Conservation (phyloP, 495 filamentous ascomycete species). For the Aspergillus ellipticus region DNA sequence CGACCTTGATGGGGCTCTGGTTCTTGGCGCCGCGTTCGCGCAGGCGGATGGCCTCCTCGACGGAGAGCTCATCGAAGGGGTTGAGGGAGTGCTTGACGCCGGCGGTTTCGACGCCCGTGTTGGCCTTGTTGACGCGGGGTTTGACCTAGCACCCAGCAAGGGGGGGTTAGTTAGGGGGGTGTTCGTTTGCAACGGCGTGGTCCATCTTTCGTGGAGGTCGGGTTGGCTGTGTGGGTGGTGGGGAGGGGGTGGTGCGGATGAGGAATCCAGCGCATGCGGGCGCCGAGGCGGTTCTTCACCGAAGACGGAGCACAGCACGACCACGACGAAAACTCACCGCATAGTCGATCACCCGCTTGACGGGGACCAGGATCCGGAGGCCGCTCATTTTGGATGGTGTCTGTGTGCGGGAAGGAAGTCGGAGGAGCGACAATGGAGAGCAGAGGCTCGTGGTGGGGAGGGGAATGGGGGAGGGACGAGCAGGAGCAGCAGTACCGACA, state of each 20-base stretch:
- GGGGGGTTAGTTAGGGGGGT: neutral
- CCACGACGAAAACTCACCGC: constrained; percentile 58
- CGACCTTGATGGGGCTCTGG: constrained; percentile 53
- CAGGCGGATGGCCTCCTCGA: constrained; percentile 92
- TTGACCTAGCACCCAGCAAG: constrained; percentile 67
- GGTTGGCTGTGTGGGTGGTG: too few relatives aligned
- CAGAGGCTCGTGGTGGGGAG: constrained; percentile 8
- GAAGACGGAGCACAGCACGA: constrained; percentile 17
- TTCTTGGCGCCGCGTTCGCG: constrained; percentile 61
- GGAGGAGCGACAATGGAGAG: constrained; percentile 5
- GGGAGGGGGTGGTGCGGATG: neutral
- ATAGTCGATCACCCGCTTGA: constrained; percentile 99
- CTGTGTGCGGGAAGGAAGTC: neutral
- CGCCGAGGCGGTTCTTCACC: constrained; percentile 12
- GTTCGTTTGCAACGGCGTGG: too few relatives aligned
- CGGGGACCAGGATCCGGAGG: constrained; percentile 86
- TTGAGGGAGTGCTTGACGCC: constrained; percentile 97
- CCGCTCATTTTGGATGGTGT: constrained; percentile 57
- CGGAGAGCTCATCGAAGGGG: constrained; percentile 96
- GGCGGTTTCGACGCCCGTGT: constrained; percentile 86
- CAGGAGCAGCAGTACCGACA: neutral
- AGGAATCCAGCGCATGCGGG: neutral
- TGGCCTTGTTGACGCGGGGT: constrained; percentile 93
- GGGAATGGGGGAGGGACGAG: neutral
- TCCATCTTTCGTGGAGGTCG: too few relatives aligned